Conservation (phyloP, 148 eudicot species). For the Amaranthus hypochondriacus region DNA sequence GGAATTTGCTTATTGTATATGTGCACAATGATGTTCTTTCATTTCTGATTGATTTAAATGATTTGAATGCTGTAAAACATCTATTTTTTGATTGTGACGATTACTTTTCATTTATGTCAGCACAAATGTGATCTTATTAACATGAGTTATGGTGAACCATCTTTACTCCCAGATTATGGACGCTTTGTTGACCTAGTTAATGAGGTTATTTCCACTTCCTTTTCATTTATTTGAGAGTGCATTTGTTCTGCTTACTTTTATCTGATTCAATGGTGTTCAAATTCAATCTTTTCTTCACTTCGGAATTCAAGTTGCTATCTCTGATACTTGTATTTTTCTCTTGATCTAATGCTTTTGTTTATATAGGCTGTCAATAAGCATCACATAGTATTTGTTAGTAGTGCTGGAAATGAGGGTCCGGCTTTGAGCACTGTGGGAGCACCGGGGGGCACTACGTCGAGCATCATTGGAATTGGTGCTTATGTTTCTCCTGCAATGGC, state of each 20-base stretch:
- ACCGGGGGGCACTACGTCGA: slow-evolving; percentile 95
- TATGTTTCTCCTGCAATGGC: slow-evolving; percentile 99
- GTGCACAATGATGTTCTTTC: neutral
- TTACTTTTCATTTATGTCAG: slow-evolving; percentile 33
- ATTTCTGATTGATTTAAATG: neutral
- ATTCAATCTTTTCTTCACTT: slow-evolving; percentile 3
- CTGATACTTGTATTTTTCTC: neutral
- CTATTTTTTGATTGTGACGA: slow-evolving; percentile 10
- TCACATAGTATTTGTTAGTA: slow-evolving; percentile 72
- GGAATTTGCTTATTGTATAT: neutral
- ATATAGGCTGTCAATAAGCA: slow-evolving; percentile 84
- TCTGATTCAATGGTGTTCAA: neutral
- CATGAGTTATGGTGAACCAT: slow-evolving; percentile 97
- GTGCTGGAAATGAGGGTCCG: slow-evolving; percentile 98
- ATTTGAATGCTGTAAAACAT: neutral
- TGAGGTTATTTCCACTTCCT: slow-evolving; percentile 45
- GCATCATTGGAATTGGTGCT: slow-evolving; percentile 97
- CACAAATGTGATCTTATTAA: slow-evolving; percentile 98
- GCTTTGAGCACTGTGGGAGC: slow-evolving; percentile 96
- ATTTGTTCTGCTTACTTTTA: neutral
- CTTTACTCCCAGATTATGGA: slow-evolving; percentile 90
- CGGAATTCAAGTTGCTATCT: neutral
- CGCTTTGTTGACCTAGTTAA: slow-evolving; percentile 95
- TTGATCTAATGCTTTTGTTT: slow-evolving; percentile 10
- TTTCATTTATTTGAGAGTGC: too few species aligned